Conservation (phyloP, 176 grass and related monocot genomes). For the Canna indica region DNA sequence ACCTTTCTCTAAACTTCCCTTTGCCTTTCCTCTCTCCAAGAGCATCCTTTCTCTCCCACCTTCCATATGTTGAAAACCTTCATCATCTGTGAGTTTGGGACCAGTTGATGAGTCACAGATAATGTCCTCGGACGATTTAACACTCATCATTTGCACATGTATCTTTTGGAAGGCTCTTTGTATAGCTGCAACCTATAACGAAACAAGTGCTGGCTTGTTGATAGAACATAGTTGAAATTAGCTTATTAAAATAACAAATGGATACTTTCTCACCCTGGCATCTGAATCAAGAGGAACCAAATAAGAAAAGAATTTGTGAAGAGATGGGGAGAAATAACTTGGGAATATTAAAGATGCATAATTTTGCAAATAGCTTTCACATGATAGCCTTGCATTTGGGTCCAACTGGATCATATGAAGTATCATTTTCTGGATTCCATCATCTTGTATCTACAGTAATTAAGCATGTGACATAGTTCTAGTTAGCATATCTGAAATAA, state of each 20-base stretch:
- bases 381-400: constrained; percentile 72
- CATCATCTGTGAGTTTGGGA: constrained; percentile 13
- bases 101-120: constrained; percentile 7
- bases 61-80: constrained; percentile 27
- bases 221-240: neutral
- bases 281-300: constrained; percentile 84
- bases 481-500: constrained; percentile 12
- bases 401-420: constrained; percentile 99
- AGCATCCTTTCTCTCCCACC: constrained; percentile 24
- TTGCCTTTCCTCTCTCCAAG: constrained; percentile 20
- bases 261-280: constrained; percentile 60
- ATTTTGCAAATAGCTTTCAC: constrained; percentile 75
- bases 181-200: constrained; percentile 56
- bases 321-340: constrained; percentile 77
- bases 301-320: constrained; percentile 94
- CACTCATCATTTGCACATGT: constrained; percentile 58
- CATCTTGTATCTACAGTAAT: constrained; percentile 84
- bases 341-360: constrained; percentile 77
- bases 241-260: neutral
- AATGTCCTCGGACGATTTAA: constrained; percentile 25
- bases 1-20: constrained; percentile 31
- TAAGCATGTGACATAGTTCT: constrained; percentile 15
- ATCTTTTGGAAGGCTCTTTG: constrained; percentile 66
- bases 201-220: constrained; percentile 16
- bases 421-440: constrained; percentile 86